Evolutionary conservation across 1,284 basidiomycete species (phyloP).

Genomic region (Sporisorium scitamineum): DNA sequence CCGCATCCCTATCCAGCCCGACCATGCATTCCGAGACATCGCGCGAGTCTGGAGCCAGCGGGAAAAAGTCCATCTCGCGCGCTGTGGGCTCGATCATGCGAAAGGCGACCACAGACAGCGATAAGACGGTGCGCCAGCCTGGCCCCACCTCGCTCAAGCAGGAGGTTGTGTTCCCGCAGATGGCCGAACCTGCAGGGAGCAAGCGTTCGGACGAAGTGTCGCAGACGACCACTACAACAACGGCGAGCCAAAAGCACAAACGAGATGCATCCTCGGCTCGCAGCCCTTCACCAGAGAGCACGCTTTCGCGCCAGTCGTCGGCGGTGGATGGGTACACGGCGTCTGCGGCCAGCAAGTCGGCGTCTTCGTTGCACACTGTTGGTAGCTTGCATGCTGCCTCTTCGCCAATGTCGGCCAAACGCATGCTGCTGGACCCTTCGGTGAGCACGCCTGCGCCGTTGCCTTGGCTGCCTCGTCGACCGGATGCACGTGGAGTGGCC

Average conservation of each 20-base stretch:
- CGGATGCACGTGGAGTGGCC: slow-evolving; percentile 60
- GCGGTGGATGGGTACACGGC: slow-evolving; percentile 30
- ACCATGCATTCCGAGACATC: slow-evolving; percentile 24
- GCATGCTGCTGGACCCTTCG: slow-evolving; percentile 46
- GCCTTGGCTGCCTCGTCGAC: slow-evolving; percentile 60
- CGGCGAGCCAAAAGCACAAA: neutral
- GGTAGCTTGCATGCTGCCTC: slow-evolving; percentile 15
- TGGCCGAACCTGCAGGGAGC: slow-evolving; percentile 8
- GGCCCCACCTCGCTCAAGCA: slow-evolving; percentile 19
- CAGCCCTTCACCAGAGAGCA: slow-evolving; percentile 38
- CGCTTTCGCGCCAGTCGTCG: slow-evolving; percentile 36
- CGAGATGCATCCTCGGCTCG: slow-evolving; percentile 1
- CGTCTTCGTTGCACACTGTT: slow-evolving; percentile 26
- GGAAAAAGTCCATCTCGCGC: slow-evolving; percentile 39
- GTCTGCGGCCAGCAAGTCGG: slow-evolving; percentile 40
- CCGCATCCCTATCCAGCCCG: slow-evolving; percentile 15
- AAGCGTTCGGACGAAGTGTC: neutral
- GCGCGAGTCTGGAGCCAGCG: slow-evolving; percentile 30
- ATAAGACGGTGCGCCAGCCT: slow-evolving; percentile 32
- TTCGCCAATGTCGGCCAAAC: slow-evolving; percentile 33
- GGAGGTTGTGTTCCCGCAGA: slow-evolving; percentile 15
- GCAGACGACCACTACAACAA: neutral
- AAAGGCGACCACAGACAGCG: slow-evolving; percentile 43
- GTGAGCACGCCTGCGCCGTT: slow-evolving; percentile 62
- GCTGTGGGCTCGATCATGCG: slow-evolving; percentile 48